Conservation (phyloP, 169 alveolate genomes). For the Amoebophrya sp. region DNA sequence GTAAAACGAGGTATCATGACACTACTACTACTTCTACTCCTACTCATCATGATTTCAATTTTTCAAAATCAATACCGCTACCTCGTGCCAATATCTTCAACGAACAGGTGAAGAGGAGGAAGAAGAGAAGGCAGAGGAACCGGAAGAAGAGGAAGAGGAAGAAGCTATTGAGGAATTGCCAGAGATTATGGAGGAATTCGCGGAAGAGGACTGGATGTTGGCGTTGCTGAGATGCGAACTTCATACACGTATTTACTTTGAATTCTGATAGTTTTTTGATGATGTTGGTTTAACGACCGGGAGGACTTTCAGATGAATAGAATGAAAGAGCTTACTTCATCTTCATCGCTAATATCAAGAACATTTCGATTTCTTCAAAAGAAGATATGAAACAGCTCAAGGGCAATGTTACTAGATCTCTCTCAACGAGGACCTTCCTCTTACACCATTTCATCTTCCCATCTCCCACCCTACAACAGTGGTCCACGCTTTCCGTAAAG, state of each 20-base stretch:
- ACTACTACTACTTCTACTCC: not conserved
- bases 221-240: not conserved
- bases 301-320: too few species aligned
- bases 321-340: not conserved
- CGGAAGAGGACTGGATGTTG: conserved; percentile 23
- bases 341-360: not conserved
- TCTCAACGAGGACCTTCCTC: too few species aligned
- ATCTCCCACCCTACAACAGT: not conserved
- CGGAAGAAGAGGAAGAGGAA: not conserved
- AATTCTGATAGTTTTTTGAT: not conserved
- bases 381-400: too few species aligned
- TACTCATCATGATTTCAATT: too few species aligned
- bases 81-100: not conserved
- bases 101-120: not conserved
- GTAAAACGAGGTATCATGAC: not conserved
- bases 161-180: not conserved
- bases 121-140: not conserved
- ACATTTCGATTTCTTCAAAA: too few species aligned
- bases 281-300: too few species aligned
- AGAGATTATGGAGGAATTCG: not conserved
- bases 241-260: not conserved
- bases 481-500: not conserved
- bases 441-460: too few species aligned
- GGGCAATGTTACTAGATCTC: too few species aligned
- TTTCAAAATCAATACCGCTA: too few species aligned